Percentiles rank a stretch among this genome's conserved stretches.
phyloP scores from a whole-genome alignment of 2,329 filamentous ascomycete species.

The Paramyrothecium sp. region DNA sequence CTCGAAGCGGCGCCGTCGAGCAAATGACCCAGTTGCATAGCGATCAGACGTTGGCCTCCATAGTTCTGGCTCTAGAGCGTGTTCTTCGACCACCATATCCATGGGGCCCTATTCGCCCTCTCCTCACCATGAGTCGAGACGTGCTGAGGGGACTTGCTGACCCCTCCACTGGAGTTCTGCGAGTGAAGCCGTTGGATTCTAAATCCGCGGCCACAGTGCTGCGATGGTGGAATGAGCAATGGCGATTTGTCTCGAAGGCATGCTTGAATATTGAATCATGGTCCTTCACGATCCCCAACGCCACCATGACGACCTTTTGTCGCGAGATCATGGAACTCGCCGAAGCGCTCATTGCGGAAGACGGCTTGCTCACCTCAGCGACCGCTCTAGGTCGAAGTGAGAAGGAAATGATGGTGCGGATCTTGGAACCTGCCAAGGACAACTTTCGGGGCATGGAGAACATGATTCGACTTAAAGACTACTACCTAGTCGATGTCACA shows the following conservation, averaged over 20 bases:
- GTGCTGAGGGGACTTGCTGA: constrained; percentile 57
- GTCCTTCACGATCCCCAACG: constrained; percentile 74
- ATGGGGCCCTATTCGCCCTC: constrained; percentile 57
- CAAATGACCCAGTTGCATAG: constrained; percentile 38
- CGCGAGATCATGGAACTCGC: constrained; percentile 94
- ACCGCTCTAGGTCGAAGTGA: constrained; percentile 31
- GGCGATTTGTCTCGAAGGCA: constrained; percentile 77
- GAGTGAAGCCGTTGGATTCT: constrained; percentile 53
- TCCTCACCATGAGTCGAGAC: constrained; percentile 57
- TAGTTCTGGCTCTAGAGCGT: constrained; percentile 40
- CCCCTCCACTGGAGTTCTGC: constrained; percentile 52
- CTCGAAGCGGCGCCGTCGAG: constrained; percentile 37
- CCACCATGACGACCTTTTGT: constrained; percentile 86
- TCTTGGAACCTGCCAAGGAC: constrained; percentile 37
- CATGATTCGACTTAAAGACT: constrained; percentile 88
- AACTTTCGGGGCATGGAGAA: constrained; percentile 70
- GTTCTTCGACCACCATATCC: constrained; percentile 35
- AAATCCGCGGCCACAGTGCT: constrained; percentile 66
- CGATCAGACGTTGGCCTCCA: constrained; percentile 38
- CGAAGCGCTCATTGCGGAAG: constrained; percentile 79
- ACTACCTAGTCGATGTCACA: constrained; percentile 78
- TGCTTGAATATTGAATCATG: constrained; percentile 83
- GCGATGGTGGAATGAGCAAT: constrained; percentile 81
- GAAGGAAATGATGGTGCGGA: constrained; percentile 35
- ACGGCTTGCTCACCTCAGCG: constrained; percentile 77